phyloP scores from a whole-genome alignment of 768 basidiomycete species.

The Suillus paluster region DNA sequence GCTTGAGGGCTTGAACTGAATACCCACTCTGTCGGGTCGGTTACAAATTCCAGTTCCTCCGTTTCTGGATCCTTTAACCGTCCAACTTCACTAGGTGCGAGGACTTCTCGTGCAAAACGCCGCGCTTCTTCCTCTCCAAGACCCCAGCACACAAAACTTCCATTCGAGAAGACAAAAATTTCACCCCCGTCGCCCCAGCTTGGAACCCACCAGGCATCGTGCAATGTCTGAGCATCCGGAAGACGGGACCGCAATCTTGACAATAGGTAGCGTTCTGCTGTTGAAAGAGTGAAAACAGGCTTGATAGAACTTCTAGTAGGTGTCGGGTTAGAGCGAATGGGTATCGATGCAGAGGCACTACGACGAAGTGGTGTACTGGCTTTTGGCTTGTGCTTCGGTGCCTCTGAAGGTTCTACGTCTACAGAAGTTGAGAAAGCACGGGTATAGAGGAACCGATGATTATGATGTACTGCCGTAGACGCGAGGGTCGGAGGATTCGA shows the following conservation, averaged over 20 bases:
- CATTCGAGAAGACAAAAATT: constrained; percentile 87
- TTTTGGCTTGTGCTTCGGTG: constrained; percentile 74
- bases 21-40: constrained; percentile 84
- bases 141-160: constrained; percentile 92
- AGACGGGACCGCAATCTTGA: constrained; percentile 62
- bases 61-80: constrained; percentile 74
- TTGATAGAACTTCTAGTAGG: constrained; percentile 83
- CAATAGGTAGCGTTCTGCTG: constrained; percentile 80
- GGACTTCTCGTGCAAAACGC: constrained; percentile 66
- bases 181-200: constrained; percentile 77
- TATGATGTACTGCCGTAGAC: constrained; percentile 1
- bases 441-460: not conserved
- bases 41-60: constrained; percentile 92
- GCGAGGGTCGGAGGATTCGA: not conserved
- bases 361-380: constrained; percentile 79
- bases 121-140: constrained; percentile 75
- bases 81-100: constrained; percentile 64
- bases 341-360: constrained; percentile 82
- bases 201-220: constrained; percentile 83
- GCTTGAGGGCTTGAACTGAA: not conserved
- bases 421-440: constrained; percentile 9
- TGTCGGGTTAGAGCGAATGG: constrained; percentile 85
- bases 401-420: constrained; percentile 8
- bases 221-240: constrained; percentile 61
- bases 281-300: constrained; percentile 79